phyloP scores from a whole-genome alignment of 2,329 filamentous ascomycete species.

The Gremmenia infestans region DNA sequence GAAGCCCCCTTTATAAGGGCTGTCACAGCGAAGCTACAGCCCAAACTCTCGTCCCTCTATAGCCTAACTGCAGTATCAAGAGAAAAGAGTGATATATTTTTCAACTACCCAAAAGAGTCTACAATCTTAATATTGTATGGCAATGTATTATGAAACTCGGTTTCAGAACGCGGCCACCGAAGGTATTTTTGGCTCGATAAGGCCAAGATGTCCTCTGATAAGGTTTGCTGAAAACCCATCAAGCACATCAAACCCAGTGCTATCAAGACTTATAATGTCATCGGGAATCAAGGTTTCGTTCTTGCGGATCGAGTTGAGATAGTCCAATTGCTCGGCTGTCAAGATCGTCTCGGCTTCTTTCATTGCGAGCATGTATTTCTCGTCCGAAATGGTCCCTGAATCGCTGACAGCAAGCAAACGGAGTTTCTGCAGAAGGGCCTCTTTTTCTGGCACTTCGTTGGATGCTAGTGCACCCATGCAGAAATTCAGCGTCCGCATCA shows the following conservation, averaged over 20 bases:
- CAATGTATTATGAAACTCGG: no score
- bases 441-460: not conserved
- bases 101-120: no score
- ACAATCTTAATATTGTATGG: no score
- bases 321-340: not conserved
- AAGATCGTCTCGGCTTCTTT: not conserved
- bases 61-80: no score
- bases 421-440: not conserved
- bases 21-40: no score
- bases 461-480: not conserved
- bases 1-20: no score
- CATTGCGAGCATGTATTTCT: not conserved
- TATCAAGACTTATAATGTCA: not conserved
- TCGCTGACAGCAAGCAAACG: not conserved
- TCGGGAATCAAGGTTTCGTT: not conserved
- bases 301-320: not conserved
- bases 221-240: conserved; percentile 10
- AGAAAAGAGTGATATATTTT: no score
- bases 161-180: not conserved
- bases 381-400: not conserved
- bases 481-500: not conserved
- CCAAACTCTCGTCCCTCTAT: no score
- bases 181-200: not conserved
- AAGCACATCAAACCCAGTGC: not conserved
- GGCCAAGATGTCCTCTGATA: conserved; percentile 29